Evolutionary conservation across 2,329 filamentous ascomycete genomes (phyloP).

Genomic region (Xylaria arbuscula): DNA sequence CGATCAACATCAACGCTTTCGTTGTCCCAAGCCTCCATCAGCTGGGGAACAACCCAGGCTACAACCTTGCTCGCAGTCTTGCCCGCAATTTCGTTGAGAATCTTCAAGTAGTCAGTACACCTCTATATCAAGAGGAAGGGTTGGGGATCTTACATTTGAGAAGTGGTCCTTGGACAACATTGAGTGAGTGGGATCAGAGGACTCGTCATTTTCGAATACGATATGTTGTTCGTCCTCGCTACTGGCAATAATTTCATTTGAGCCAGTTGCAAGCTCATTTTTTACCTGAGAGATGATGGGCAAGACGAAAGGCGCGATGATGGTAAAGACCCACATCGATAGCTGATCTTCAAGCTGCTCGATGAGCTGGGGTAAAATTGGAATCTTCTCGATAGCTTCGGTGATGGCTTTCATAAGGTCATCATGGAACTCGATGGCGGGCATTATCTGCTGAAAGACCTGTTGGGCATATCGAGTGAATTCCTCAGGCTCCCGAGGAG

Average conservation of each 20-base stretch:
- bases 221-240: slow-evolving; percentile 85
- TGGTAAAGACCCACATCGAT: slow-evolving; percentile 89
- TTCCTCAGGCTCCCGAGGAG: slow-evolving; percentile 83
- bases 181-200: slow-evolving; percentile 87
- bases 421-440: slow-evolving; percentile 91
- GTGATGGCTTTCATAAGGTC: slow-evolving; percentile 83
- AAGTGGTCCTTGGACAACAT: slow-evolving; percentile 98
- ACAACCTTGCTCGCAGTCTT: slow-evolving; percentile 82
- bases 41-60: slow-evolving; percentile 86
- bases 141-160: slow-evolving; percentile 70
- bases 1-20: slow-evolving; percentile 75
- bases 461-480: slow-evolving; percentile 82
- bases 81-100: slow-evolving; percentile 89
- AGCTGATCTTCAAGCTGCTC: slow-evolving; percentile 90
- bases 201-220: slow-evolving; percentile 83
- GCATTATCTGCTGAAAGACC: slow-evolving; percentile 83
- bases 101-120: slow-evolving; percentile 51
- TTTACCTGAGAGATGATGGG: slow-evolving; percentile 90
- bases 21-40: slow-evolving; percentile 90
- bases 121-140: not conserved
- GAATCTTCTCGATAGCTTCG: slow-evolving; percentile 84
- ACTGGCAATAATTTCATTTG: slow-evolving; percentile 86
- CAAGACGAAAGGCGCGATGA: slow-evolving; percentile 87
- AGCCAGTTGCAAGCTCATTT: slow-evolving; percentile 85
- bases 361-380: slow-evolving; percentile 83